These are phyloP conservation scores for Ceriops decandra DNA, from an alignment of 345 rosid genomes.

Conservation along the genomic window DNA sequence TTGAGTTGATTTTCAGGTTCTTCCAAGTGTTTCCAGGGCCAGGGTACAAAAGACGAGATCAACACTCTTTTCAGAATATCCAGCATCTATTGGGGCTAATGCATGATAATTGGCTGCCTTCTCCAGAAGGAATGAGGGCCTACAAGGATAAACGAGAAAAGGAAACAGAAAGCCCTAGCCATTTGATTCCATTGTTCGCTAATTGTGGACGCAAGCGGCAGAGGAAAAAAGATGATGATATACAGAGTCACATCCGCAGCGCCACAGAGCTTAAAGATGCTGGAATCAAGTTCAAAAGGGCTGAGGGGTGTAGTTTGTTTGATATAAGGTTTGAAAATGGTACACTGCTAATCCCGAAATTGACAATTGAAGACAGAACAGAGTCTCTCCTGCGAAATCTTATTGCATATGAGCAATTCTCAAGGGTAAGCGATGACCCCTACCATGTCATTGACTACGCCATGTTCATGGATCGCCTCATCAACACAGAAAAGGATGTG, in stretches of 20 bases:
- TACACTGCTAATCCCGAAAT: neutral
- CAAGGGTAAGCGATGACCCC: too few species aligned
- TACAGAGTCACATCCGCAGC: neutral
- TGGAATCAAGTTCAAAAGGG: constrained; percentile 22
- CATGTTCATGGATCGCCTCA: constrained; percentile 16
- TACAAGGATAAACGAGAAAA: neutral
- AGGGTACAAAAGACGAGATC: too few species aligned
- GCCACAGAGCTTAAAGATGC: constrained; percentile 21
- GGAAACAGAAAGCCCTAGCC: neutral
- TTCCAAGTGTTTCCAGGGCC: neutral
- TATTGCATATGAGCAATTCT: constrained; percentile 15
- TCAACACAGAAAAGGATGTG: constrained; percentile 14
- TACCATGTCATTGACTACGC: constrained; percentile 11
- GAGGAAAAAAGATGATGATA: neutral
- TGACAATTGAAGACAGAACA: neutral
- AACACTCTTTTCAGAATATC: neutral
- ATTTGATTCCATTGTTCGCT: too few species aligned
- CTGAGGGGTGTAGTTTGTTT: neutral
- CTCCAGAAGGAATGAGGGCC: neutral
- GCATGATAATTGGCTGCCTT: constrained; percentile 6
- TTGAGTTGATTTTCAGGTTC: neutral
- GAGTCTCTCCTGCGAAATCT: constrained; percentile 20
- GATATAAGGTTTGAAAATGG: constrained; percentile 21
- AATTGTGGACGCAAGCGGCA: too few species aligned
- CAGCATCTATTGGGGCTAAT: constrained; percentile 6